Conservation (phyloP, 2,329 filamentous ascomycete species). For the Pseudogymnoascus sp. region DNA sequence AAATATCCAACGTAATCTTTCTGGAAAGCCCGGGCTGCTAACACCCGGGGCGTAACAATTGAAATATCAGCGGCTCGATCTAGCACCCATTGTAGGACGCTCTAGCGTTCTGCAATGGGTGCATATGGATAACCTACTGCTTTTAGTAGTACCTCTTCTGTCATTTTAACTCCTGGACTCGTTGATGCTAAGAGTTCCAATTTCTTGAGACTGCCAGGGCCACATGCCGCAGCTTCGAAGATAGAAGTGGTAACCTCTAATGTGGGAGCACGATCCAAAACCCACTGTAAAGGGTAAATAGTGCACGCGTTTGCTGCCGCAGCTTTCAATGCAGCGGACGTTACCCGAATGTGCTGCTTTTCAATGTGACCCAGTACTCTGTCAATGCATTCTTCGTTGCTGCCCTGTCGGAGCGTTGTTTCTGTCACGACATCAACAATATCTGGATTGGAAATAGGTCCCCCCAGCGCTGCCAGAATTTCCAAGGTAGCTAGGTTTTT, state of each 20-base stretch:
- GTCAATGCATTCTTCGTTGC: neutral
- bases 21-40: neutral
- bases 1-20: neutral
- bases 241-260: neutral
- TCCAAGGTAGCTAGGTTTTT: neutral
- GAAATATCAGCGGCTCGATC: neutral
- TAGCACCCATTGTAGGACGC: neutral
- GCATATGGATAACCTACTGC: no score
- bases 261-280: neutral
- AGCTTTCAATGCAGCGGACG: neutral
- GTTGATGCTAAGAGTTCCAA: neutral
- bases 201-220: neutral
- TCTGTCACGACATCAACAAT: neutral
- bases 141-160: neutral
- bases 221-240: neutral
- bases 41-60: neutral
- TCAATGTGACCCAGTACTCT: neutral
- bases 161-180: neutral
- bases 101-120: no score
- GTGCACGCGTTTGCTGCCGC: neutral
- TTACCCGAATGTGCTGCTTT: neutral
- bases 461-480: neutral
- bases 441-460: neutral
- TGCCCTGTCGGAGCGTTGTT: neutral
- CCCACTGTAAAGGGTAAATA: neutral